Evolutionary conservation across 129 eudicot species (phyloP).

Genomic region (Artemisia argyi): DNA sequence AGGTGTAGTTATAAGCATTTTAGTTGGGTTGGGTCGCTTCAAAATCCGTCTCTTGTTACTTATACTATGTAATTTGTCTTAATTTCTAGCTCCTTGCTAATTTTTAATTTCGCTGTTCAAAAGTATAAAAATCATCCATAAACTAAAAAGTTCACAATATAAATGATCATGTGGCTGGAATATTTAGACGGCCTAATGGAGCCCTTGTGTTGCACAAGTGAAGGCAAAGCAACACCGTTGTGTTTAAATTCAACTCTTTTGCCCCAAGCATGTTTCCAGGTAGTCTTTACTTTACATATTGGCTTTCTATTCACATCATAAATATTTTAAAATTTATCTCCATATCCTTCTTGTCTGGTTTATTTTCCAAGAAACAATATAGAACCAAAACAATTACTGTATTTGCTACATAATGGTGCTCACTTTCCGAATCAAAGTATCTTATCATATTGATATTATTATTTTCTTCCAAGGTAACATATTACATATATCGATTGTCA

Average conservation of each 20-base stretch:
- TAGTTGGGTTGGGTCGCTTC: no score
- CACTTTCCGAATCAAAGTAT: not conserved
- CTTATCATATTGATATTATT: not conserved
- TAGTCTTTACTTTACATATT: constrained; percentile 23
- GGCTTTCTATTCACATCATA: constrained; percentile 26
- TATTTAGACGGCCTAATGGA: constrained; percentile 26
- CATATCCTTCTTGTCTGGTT: constrained; percentile 10
- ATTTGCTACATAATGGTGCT: constrained; percentile 9
- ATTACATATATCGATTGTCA: no score
- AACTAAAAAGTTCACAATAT: no score
- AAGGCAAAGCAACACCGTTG: constrained; percentile 32
- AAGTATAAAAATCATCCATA: no score
- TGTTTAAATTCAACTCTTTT: constrained; percentile 27
- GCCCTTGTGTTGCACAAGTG: constrained; percentile 34
- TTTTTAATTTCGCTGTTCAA: no score
- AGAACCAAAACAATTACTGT: constrained; percentile 16
- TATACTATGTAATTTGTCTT: no score
- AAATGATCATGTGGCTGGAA: not conserved
- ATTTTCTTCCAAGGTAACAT: not conserved
- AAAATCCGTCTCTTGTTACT: no score
- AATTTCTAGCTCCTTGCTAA: no score
- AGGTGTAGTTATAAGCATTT: no score
- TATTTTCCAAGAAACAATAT: not conserved
- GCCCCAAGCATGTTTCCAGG: constrained; percentile 32
- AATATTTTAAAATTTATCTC: constrained; percentile 7